Percentiles rank a stretch among this genome's conserved stretches.
Evolutionary conservation across 139 green algal species (phyloP).

Genomic region (Chlamydomonas sp.): DNA sequence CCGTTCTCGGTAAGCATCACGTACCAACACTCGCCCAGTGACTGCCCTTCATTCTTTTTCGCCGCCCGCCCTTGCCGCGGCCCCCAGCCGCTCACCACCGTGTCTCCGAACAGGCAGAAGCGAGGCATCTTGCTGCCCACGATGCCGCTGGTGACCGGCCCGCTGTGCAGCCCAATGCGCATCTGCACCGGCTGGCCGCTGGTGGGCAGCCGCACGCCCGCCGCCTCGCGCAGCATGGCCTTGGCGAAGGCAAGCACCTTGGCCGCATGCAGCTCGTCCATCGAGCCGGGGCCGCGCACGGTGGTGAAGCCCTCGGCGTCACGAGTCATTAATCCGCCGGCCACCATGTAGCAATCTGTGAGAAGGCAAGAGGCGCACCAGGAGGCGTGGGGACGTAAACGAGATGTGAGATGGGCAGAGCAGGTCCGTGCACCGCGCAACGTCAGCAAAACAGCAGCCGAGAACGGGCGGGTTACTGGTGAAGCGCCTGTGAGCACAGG

Average conservation of each 20-base stretch:
- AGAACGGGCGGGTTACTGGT: too few relatives aligned
- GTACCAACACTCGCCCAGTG: too few relatives aligned
- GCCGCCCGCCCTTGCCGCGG: neutral
- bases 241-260: constrained; percentile 38
- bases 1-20: too few relatives aligned
- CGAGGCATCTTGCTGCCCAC: constrained; percentile 35
- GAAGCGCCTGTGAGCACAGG: too few relatives aligned
- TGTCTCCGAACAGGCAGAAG: constrained; percentile 43
- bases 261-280: constrained; percentile 35
- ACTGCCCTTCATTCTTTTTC: neutral
- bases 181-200: constrained; percentile 30
- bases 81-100: neutral
- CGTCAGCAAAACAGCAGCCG: too few relatives aligned
- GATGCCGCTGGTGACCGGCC: constrained; percentile 35
- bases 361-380: neutral
- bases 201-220: constrained; percentile 34
- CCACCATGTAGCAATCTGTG: constrained; percentile 40
- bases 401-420: too few relatives aligned
- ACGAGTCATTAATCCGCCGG: constrained; percentile 18
- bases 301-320: constrained; percentile 36
- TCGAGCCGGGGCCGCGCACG: constrained; percentile 8
- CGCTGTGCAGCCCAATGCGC: constrained; percentile 30
- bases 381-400: too few relatives aligned
- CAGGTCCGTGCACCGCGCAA: too few relatives aligned
- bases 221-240: constrained; percentile 37